Percentiles rank a stretch among this genome's conserved stretches.
Evolutionary conservation across 257 asterid species (phyloP).

Genomic region (Solanum clarkiae): DNA sequence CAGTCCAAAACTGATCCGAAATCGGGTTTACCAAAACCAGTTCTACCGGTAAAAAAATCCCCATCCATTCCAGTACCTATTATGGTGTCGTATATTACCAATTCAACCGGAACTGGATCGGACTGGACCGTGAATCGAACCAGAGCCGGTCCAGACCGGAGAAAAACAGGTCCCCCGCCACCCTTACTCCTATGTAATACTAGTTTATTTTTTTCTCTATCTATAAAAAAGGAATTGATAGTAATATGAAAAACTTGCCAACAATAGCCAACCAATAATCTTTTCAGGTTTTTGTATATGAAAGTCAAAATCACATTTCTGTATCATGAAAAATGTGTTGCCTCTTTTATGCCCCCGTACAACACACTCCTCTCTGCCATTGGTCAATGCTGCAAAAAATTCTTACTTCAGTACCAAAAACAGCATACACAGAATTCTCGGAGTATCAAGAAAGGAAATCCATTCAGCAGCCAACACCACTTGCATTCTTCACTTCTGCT

Average conservation of each 20-base stretch:
- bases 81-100: no score
- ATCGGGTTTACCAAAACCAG: no score
- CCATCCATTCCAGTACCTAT: no score
- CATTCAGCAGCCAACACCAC: neutral
- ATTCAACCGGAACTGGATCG: no score
- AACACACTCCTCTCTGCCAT: neutral
- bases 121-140: no score
- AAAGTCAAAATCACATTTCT: neutral
- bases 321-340: neutral
- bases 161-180: no score
- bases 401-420: neutral
- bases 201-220: neutral
- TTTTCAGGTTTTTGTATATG: neutral
- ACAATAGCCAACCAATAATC: neutral
- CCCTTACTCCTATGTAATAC: neutral
- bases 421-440: neutral
- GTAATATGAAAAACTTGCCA: neutral
- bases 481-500: neutral
- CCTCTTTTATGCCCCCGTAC: neutral
- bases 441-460: neutral
- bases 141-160: no score
- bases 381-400: neutral
- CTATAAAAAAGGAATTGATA: neutral
- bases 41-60: no score
- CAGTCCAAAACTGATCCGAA: no score